A percentile compares a stretch with the other conserved stretches of the same genome.
Evolutionary conservation across 768 basidiomycete genomes (phyloP).

Genomic region (Lactifluus piperatus): DNA sequence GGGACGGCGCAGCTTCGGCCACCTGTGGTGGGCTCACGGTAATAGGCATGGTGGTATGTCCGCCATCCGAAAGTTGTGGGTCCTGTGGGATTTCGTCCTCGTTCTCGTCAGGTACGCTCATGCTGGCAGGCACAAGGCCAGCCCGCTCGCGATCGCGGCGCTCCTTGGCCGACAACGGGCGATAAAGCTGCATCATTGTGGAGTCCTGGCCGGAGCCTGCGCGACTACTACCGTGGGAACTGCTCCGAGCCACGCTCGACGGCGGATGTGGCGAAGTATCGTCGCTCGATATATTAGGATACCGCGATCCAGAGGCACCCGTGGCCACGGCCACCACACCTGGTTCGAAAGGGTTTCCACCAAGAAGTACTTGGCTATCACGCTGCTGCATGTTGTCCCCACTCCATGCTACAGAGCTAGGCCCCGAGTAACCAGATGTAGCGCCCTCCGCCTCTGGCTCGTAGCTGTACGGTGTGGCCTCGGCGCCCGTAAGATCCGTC

Average conservation of each 20-base stretch:
- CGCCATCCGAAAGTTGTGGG: no score
- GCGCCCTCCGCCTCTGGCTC: constrained; percentile 21
- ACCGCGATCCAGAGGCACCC: constrained; percentile 18
- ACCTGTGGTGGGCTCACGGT: no score
- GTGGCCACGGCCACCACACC: constrained; percentile 16
- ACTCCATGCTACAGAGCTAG: neutral
- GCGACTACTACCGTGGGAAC: neutral
- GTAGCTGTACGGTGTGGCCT: constrained; percentile 19
- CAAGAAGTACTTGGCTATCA: constrained; percentile 21
- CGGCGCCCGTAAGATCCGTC: constrained; percentile 17
- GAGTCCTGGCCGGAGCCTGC: no score
- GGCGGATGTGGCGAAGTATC: neutral
- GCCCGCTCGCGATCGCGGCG: constrained; percentile 17
- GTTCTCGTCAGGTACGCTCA: constrained; percentile 18
- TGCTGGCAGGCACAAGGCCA: constrained; percentile 21
- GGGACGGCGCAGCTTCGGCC: no score
- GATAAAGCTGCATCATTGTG: constrained; percentile 7
- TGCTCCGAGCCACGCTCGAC: neutral
- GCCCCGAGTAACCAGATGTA: constrained; percentile 16
- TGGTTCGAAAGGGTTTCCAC: constrained; percentile 18
- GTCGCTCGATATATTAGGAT: constrained; percentile 12
- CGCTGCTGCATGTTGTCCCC: constrained; percentile 25
- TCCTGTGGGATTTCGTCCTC: no score
- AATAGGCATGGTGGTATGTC: no score
- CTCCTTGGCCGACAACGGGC: constrained; percentile 23